Percentiles rank a stretch among this genome's conserved stretches.
These are phyloP conservation scores for Fraxinus xanthoxyloides DNA, from an alignment of 305 asterid genomes.

Conservation along the genomic window DNA sequence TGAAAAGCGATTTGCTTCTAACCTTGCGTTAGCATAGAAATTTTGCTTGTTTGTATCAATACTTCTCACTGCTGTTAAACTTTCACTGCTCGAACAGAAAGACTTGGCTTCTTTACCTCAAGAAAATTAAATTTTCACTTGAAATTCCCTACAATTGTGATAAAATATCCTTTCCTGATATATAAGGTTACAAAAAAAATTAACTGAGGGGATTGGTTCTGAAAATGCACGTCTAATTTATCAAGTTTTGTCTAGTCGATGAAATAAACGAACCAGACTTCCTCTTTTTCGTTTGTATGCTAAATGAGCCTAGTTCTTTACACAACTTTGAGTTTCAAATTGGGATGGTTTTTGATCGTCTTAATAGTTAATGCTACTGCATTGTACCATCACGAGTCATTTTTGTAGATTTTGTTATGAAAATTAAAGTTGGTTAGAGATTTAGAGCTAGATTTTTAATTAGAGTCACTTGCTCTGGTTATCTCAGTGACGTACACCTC, in stretches of 20 bases:
- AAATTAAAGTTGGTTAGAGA: background rate
- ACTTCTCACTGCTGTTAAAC: background rate
- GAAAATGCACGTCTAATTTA: background rate
- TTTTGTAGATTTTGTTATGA: background rate
- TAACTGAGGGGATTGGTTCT: background rate
- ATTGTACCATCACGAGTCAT: background rate
- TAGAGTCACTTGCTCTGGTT: constrained; percentile 1
- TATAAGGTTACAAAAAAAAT: background rate
- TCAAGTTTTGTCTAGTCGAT: background rate
- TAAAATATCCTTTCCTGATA: background rate
- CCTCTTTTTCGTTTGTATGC: background rate
- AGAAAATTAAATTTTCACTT: background rate
- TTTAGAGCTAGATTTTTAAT: background rate
- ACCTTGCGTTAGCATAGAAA: background rate
- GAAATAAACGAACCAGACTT: background rate
- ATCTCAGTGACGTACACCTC: background rate
- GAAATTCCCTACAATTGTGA: background rate
- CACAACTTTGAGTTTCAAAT: background rate
- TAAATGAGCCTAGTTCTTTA: background rate
- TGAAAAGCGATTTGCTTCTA: background rate
- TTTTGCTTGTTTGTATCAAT: background rate
- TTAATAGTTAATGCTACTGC: background rate
- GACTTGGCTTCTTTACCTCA: background rate
- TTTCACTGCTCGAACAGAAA: background rate
- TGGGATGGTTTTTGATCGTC: background rate